Conservation (phyloP, 495 filamentous ascomycete species). For the Stereocaulon alpinum region DNA sequence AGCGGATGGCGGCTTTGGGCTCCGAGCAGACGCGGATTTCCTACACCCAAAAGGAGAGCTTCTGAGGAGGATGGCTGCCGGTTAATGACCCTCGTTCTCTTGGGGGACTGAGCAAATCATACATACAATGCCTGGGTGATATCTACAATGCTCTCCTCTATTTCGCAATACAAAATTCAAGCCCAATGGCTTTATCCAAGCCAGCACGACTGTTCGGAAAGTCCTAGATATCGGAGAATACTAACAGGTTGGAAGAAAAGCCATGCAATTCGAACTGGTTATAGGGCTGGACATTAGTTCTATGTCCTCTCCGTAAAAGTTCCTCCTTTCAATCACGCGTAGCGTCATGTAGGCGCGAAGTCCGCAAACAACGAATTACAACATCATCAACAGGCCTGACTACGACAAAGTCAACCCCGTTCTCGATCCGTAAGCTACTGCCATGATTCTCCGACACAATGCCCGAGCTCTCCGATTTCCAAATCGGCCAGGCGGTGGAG, state of each 20-base stretch:
- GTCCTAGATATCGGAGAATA: too few relatives aligned
- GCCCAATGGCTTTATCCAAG: too few relatives aligned
- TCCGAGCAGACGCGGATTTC: slow-evolving; percentile 33
- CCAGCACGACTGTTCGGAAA: too few relatives aligned
- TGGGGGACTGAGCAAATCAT: not conserved
- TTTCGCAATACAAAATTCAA: too few relatives aligned
- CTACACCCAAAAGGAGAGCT: slow-evolving; percentile 19
- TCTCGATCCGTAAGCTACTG: not conserved
- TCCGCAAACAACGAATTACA: slow-evolving; percentile 1
- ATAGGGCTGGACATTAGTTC: too few relatives aligned
- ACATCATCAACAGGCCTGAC: not conserved
- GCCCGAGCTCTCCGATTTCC: slow-evolving; percentile 28
- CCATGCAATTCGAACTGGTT: too few relatives aligned
- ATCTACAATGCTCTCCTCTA: too few relatives aligned
- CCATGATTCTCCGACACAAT: slow-evolving; percentile 17
- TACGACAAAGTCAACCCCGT: not conserved
- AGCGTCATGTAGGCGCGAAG: not conserved
- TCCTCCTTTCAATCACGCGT: slow-evolving; percentile 1
- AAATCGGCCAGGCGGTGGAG: slow-evolving; percentile 51
- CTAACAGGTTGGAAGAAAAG: too few relatives aligned
- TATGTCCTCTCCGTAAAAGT: not conserved
- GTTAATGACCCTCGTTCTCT: not conserved
- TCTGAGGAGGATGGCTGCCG: slow-evolving; percentile 13
- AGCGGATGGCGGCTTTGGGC: slow-evolving; percentile 20
- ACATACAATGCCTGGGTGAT: not conserved